A percentile compares a stretch with the other conserved stretches of the same genome.
phyloP scores from a whole-genome alignment of 345 rosid species.

The Brassica juncea region DNA sequence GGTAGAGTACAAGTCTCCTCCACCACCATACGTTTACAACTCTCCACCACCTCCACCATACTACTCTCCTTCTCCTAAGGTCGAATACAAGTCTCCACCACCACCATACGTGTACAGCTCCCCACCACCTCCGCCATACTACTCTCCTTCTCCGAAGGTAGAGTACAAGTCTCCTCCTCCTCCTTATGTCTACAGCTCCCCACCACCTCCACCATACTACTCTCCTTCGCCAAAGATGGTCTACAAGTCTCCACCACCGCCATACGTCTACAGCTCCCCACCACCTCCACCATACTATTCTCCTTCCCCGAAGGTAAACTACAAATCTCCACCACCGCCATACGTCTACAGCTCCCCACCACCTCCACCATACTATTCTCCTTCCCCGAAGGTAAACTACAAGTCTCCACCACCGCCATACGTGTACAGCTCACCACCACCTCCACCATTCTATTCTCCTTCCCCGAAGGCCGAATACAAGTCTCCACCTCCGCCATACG shows the following conservation, averaged over 20 bases:
- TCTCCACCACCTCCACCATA: background rate
- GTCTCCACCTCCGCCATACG: no score
- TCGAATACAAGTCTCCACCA: background rate
- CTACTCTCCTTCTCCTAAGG: background rate
- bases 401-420: no score
- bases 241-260: no score
- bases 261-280: background rate
- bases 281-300: background rate
- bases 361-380: background rate
- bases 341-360: background rate
- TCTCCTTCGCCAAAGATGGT: background rate
- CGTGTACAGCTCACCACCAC: no score
- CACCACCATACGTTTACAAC: background rate
- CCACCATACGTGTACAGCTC: background rate
- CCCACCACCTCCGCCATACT: background rate
- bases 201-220: slow-evolving; percentile 1
- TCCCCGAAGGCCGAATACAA: no score
- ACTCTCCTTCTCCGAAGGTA: background rate
- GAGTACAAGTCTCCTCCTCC: background rate
- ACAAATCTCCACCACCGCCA: background rate
- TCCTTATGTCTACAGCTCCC: background rate
- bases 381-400: background rate
- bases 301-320: background rate
- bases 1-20: background rate
- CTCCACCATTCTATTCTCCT: no score